Evolutionary conservation across 805 yeast genomes (phyloP).

Genomic region (Cyberlindnera americana): DNA sequence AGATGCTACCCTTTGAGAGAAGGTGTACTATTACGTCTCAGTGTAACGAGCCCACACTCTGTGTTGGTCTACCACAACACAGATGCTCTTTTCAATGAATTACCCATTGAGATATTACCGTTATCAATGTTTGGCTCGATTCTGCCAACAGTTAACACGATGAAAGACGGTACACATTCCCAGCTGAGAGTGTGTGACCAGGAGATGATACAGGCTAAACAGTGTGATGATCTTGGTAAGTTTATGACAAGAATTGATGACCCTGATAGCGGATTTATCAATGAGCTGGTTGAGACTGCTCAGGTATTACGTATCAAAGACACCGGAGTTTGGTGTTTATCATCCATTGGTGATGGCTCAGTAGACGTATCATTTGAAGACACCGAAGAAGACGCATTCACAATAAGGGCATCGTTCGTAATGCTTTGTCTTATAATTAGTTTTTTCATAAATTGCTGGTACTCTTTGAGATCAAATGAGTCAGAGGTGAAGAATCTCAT

Average conservation of each 20-base stretch:
- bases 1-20: conserved; percentile 1
- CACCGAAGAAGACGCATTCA: not conserved
- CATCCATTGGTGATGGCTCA: not conserved
- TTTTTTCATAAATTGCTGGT: not conserved
- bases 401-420: not conserved
- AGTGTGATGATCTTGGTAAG: not conserved
- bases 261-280: not conserved
- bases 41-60: not conserved
- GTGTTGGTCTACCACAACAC: conserved; percentile 2
- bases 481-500: not conserved
- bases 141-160: not conserved
- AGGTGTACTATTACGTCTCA: not conserved
- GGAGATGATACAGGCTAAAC: not conserved
- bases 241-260: not conserved
- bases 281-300: not conserved
- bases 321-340: conserved; percentile 4
- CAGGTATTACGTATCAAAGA: conserved; percentile 1
- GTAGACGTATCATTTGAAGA: conserved; percentile 1
- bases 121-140: not conserved
- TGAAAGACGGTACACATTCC: not conserved
- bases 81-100: conserved; percentile 3
- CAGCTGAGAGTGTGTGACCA: too few relatives aligned
- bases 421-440: not conserved
- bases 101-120: conserved; percentile 1
- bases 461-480: not conserved